Evolutionary conservation across 495 filamentous ascomycete species (phyloP).

Genomic region (Penicillium tannophilum): DNA sequence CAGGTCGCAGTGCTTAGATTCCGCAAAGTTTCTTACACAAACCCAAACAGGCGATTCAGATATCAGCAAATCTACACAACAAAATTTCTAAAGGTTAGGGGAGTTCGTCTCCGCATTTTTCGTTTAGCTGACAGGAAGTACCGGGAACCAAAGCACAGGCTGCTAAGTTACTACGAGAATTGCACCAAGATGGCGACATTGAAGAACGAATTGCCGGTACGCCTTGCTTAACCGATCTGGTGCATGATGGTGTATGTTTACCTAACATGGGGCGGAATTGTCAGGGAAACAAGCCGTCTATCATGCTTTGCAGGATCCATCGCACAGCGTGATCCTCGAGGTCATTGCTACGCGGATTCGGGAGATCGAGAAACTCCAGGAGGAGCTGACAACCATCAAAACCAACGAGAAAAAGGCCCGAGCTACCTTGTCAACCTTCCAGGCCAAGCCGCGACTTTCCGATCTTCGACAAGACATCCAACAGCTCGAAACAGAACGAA

Average conservation of each 20-base stretch:
- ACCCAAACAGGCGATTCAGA: conserved; percentile 56
- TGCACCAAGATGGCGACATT: conserved; percentile 62
- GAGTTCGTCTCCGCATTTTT: background rate
- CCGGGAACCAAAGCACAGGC: conserved; percentile 48
- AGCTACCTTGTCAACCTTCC: conserved; percentile 48
- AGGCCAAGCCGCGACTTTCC: conserved; percentile 52
- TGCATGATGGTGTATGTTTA: background rate
- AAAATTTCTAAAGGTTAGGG: conserved; percentile 62
- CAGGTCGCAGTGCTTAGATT: background rate
- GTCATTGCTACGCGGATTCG: conserved; percentile 47
- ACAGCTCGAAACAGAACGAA: conserved; percentile 49
- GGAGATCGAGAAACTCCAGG: conserved; percentile 53
- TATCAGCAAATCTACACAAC: conserved; percentile 68
- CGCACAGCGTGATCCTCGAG: conserved; percentile 47
- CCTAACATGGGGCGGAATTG: background rate
- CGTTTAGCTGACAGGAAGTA: conserved; percentile 6
- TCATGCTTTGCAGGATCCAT: conserved; percentile 57
- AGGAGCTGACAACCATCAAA: conserved; percentile 50
- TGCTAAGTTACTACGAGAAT: conserved; percentile 62
- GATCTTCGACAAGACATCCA: conserved; percentile 51
- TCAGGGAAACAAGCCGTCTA: conserved; percentile 67
- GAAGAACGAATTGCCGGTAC: conserved; percentile 59
- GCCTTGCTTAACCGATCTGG: conserved; percentile 4
- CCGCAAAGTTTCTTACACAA: background rate
- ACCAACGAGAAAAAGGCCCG: conserved; percentile 53